Evolutionary conservation across 345 rosid species (phyloP), one percentile per base, ranked within the genome.

Genomic region (Linum trigynum): DNA sequence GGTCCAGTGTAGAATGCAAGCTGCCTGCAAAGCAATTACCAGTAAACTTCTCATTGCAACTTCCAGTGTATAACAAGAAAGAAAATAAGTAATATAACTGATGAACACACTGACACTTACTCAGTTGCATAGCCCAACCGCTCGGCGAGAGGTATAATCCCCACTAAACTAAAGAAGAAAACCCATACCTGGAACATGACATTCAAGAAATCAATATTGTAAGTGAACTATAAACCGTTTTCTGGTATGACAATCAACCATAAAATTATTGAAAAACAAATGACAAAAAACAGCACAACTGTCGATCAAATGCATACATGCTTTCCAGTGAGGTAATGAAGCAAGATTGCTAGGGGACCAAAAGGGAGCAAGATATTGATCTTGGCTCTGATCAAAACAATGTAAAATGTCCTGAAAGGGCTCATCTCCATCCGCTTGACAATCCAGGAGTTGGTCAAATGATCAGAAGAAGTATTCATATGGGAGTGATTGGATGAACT

Each of bases 81-180:
- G 0, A 62, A 39, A 10, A 12, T 4, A 39, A 37, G 10, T n/a
- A 62, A 10, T 11, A 39, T 4, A 39, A 8, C 62, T 36, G 42
- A 48, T 57, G 38, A 58, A 58, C 55, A 50, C 42, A 23, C 4
- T 39, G 56, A 62, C 55, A 38, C 84, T 64, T 74, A 80, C 82
- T 80, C 84, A 9, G 84, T 83, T 3, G 75, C 79, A 72, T 69
- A 83, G 55, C 86, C 84, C 66, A 83, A 70, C 50, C 82, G 78
- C 76, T 83, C 86, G 2, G 86, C 84, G 53, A 83, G 67, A 38
- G 86, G 86, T 38, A 74, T 75, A 61, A 78, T 83, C 50, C 84
- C 86, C 61, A 83, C 63, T 71, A 80, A 72, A 59, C 81, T 76
- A 66, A 72, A 63, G 73, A 83, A 66, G 72, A 83, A 83, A 59